Conservation (phyloP, 2,329 filamentous ascomycete species). For the Fusarium nanum region DNA sequence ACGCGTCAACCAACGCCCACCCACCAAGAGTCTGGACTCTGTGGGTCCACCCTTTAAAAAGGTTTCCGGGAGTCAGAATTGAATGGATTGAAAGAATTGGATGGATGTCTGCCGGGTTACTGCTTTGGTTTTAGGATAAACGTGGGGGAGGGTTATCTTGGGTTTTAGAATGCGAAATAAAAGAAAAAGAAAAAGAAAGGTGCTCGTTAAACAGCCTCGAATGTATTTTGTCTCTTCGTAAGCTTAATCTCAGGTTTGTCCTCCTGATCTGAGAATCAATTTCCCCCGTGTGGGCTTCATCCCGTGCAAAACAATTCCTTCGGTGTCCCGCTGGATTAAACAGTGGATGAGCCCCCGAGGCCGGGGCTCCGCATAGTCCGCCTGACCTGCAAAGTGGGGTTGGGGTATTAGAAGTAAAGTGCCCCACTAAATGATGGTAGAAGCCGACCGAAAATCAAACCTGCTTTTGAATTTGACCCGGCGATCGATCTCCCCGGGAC, state of each 20-base stretch:
- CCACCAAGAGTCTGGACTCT: conserved; percentile 25
- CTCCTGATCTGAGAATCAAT: conserved; percentile 23
- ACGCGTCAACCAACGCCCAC: conserved; percentile 22
- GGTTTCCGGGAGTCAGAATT: conserved; percentile 31
- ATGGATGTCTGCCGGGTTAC: conserved; percentile 20
- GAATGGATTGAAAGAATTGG: conserved; percentile 10
- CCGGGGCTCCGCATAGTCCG: conserved; percentile 44
- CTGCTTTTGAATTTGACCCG: conserved; percentile 28
- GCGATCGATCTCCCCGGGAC: conserved; percentile 39
- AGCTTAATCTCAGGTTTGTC: conserved; percentile 17
- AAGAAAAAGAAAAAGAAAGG: neutral
- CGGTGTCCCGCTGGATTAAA: conserved; percentile 29
- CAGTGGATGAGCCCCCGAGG: conserved; percentile 28
- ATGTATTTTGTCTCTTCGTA: neutral
- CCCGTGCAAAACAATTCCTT: conserved; percentile 22
- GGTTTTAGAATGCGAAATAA: neutral
- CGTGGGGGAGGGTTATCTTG: conserved; percentile 8
- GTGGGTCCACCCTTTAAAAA: conserved; percentile 25
- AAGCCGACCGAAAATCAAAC: conserved; percentile 39
- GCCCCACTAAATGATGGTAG: conserved; percentile 33
- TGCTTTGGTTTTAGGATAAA: conserved; percentile 18
- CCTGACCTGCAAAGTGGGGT: conserved; percentile 47
- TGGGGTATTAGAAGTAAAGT: conserved; percentile 33
- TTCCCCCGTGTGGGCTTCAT: conserved; percentile 17
- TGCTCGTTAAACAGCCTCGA: neutral